Evolutionary conservation across 257 asterid species (phyloP), one percentile per base, ranked within the genome.

Genomic region (Petunia axillaris): DNA sequence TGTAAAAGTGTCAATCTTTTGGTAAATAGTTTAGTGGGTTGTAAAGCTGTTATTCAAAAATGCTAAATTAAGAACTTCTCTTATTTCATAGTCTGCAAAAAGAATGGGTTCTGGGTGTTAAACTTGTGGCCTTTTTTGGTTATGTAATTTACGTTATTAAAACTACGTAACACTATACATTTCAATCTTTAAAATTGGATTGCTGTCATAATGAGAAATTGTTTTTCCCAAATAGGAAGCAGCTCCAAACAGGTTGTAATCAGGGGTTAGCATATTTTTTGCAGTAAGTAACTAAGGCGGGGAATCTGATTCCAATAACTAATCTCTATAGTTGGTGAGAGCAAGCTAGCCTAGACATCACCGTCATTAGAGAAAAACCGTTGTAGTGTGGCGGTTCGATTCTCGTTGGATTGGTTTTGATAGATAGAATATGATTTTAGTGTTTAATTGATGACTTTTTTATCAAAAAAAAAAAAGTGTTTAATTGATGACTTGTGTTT

Each of bases 401-500:
- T 14, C 41, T 78, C 9, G 37, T 78, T 78, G 43, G 60, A 25
- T 57, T 65, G 10, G 25, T 5, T 35, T 35, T 77, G 38, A 14
- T 15, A 44, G 74, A 43, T 39, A 16, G 59, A 35, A 60, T 5
- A 44, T 25, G 41, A 37, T 35, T 35, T 44, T 8, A 16, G 8
- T 75, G 77, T 46, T 25, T n/a, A 55, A 8, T 58, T 44, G 80
- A 64, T 63, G 62, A 58, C 43, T 52, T 2, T 25, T 25, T 25
- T 25, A 25, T 25, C 25, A 25, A 25, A 25, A 25, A 25, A 25
- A 25, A 25, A 25, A 25, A 25, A 16, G 8, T 75, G 77, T 46
- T 25, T n/a, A 55, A 8, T 58, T 44, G 80, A 64, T 63, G 62
- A 58, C 43, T 52, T 2, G 40, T 79, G 66, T 48, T 67, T 15